Evolutionary conservation across 179 eudicot genomes (phyloP).

Genomic region (Beta lomatogona): DNA sequence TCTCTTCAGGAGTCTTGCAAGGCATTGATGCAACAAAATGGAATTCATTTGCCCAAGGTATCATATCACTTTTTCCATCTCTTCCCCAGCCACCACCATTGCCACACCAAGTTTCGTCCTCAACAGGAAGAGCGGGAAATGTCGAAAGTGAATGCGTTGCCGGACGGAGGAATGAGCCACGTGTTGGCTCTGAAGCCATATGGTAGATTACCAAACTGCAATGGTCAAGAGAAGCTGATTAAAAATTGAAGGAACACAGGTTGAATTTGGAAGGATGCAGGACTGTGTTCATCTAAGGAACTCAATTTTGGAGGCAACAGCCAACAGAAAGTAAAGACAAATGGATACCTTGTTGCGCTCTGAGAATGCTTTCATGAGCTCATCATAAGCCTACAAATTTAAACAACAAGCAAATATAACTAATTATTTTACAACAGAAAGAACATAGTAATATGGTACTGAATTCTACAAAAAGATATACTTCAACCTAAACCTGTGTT

Average conservation of each 20-base stretch:
- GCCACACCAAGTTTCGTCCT: constrained; percentile 97
- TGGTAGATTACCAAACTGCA: constrained; percentile 98
- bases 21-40: constrained; percentile 87
- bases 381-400: constrained; percentile 78
- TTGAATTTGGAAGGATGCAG: not conserved
- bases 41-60: constrained; percentile 91
- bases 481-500: too few species aligned
- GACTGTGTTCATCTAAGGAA: not conserved
- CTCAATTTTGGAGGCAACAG: not conserved
- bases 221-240: constrained; percentile 8
- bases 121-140: constrained; percentile 84
- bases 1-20: constrained; percentile 96
- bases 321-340: constrained; percentile 23
- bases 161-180: constrained; percentile 94
- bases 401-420: not conserved
- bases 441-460: not conserved
- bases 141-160: constrained; percentile 68
- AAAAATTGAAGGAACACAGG: constrained; percentile 3
- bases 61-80: constrained; percentile 76
- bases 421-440: not conserved
- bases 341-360: constrained; percentile 91
- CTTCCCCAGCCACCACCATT: constrained; percentile 98
- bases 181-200: constrained; percentile 99
- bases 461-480: not conserved
- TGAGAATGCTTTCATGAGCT: constrained; percentile 90